These are phyloP conservation scores for Fusarium sp. DNA, from an alignment of 2,329 filamentous ascomycete species.

Conservation along the genomic window DNA sequence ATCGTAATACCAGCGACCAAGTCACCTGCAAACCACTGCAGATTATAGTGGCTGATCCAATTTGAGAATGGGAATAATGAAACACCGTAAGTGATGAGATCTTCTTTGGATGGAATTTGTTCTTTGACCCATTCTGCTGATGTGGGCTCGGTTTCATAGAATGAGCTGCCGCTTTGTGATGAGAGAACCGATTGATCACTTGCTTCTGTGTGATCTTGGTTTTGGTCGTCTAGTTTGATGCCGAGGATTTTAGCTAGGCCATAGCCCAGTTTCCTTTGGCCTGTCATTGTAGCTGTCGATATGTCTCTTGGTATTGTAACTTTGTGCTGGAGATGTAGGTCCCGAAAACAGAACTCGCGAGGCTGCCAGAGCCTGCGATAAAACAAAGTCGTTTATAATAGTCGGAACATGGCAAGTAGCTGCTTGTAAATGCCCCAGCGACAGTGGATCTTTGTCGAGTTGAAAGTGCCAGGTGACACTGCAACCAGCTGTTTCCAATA, in stretches of 20 bases:
- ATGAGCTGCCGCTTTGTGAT: constrained; percentile 77
- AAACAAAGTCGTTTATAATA: not conserved
- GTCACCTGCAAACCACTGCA: constrained; percentile 89
- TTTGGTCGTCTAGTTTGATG: constrained; percentile 78
- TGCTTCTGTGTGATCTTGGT: constrained; percentile 67
- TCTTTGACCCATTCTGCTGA: constrained; percentile 77
- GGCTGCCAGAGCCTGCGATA: too few relatives aligned
- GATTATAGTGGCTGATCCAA: constrained; percentile 93
- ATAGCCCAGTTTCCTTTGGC: constrained; percentile 69
- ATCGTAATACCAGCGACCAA: constrained; percentile 78
- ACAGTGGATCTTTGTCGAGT: not conserved
- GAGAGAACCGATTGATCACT: constrained; percentile 85
- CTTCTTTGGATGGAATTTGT: constrained; percentile 67
- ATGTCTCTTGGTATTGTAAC: not conserved
- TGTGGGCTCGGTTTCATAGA: constrained; percentile 85
- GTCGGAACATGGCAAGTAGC: constrained; percentile 1
- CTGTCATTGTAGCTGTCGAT: constrained; percentile 30
- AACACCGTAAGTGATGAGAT: constrained; percentile 70
- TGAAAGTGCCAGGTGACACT: constrained; percentile 18
- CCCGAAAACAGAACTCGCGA: not conserved
- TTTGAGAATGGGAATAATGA: constrained; percentile 86
- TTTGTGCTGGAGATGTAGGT: not conserved
- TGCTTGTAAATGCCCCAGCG: not conserved
- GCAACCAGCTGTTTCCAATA: constrained; percentile 11
- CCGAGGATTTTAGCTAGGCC: constrained; percentile 81